A percentile compares a stretch with the other conserved stretches of the same genome.
phyloP scores from a whole-genome alignment of 208 protist species.

The Crithidia brevicula region DNA sequence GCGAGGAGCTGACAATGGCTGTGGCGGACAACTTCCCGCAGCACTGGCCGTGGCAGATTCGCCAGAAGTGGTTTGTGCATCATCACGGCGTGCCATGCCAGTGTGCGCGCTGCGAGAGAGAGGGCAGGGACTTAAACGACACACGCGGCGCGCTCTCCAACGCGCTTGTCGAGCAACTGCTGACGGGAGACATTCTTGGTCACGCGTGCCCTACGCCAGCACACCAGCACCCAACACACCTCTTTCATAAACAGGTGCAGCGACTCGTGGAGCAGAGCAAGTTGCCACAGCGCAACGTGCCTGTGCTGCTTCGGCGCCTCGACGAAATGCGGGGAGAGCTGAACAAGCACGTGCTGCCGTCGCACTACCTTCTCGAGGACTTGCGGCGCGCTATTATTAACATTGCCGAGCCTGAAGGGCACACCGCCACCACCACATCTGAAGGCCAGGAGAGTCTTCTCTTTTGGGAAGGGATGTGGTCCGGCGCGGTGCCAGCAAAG shows the following conservation, averaged over 20 bases:
- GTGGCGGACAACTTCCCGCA: conserved; percentile 43
- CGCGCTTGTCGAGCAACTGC: conserved; percentile 45
- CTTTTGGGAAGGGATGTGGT: conserved; percentile 47
- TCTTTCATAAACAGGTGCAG: conserved; percentile 42
- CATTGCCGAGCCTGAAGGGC: conserved; percentile 24
- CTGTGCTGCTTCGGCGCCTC: conserved; percentile 8
- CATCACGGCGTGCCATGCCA: conserved; percentile 46
- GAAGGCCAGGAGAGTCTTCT: conserved; percentile 33
- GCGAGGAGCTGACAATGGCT: conserved; percentile 56
- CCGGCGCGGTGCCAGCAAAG: conserved; percentile 45
- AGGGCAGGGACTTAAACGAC: conserved; percentile 35
- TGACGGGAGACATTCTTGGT: conserved; percentile 36
- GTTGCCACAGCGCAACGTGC: conserved; percentile 4
- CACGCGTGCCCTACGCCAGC: conserved; percentile 18
- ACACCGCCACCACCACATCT: neutral
- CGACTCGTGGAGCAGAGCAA: conserved; percentile 25
- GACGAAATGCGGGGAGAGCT: conserved; percentile 22
- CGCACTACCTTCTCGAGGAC: conserved; percentile 54
- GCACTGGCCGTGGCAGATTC: conserved; percentile 56
- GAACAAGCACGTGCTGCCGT: conserved; percentile 28
- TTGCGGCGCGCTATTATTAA: conserved; percentile 35
- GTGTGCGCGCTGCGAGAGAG: conserved; percentile 46
- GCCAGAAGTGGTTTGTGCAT: conserved; percentile 50
- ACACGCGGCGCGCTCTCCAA: conserved; percentile 44
- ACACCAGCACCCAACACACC: conserved; percentile 42